Percentiles rank a stretch among this genome's conserved stretches.
phyloP scores from a whole-genome alignment of 345 rosid species.

The Psidium guajava region DNA sequence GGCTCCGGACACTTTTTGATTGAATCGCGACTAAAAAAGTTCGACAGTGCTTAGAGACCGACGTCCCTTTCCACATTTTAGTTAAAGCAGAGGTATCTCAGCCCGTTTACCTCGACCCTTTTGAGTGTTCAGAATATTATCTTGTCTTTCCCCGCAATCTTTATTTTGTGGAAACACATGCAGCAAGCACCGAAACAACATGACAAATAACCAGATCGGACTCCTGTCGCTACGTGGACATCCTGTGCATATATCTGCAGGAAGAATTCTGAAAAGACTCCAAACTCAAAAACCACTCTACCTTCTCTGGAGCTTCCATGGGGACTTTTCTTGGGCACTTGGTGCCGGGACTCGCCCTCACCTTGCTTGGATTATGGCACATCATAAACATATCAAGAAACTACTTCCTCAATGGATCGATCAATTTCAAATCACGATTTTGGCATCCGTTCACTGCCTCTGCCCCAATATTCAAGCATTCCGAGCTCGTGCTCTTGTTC shows the following conservation, averaged over 20 bases:
- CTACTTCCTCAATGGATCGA: constrained; percentile 48
- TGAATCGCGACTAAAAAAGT: not conserved
- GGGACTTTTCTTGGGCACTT: constrained; percentile 70
- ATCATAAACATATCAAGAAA: constrained; percentile 45
- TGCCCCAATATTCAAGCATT: constrained; percentile 28
- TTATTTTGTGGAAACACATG: constrained; percentile 49
- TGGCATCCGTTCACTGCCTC: constrained; percentile 42
- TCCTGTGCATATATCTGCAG: not conserved
- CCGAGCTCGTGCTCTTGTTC: constrained; percentile 44
- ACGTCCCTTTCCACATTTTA: not conserved
- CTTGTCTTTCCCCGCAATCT: not conserved
- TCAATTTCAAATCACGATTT: constrained; percentile 31
- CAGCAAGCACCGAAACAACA: constrained; percentile 35
- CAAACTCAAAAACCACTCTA: not conserved
- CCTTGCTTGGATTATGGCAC: constrained; percentile 82
- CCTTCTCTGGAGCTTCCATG: constrained; percentile 14
- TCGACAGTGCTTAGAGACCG: not conserved
- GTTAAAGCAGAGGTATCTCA: not conserved
- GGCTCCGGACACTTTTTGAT: not conserved
- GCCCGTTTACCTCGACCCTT: not conserved
- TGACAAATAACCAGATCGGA: constrained; percentile 1
- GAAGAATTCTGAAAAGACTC: not conserved
- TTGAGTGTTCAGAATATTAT: not conserved
- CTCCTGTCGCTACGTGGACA: not conserved
- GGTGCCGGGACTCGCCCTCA: constrained; percentile 56